Percentiles rank a stretch among this genome's conserved stretches.
These are phyloP conservation scores for Bacidia rubella DNA, from an alignment of 495 filamentous ascomycete species.

Conservation along the genomic window DNA sequence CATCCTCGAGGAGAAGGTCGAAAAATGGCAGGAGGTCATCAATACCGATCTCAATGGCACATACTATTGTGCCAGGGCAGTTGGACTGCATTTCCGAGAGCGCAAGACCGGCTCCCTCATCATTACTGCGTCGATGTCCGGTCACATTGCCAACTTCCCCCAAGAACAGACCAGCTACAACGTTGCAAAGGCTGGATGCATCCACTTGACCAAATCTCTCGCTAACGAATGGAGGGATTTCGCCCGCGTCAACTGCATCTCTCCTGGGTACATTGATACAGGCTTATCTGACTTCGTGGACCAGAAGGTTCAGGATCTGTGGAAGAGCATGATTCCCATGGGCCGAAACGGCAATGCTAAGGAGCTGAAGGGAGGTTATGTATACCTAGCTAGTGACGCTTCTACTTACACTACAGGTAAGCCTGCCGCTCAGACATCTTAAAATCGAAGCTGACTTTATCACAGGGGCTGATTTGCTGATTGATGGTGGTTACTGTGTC, in stretches of 20 bases:
- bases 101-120: constrained; percentile 46
- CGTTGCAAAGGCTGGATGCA: constrained; percentile 53
- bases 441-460: background rate
- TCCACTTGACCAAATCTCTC: constrained; percentile 44
- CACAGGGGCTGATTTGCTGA: constrained; percentile 52
- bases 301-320: constrained; percentile 54
- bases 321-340: constrained; percentile 68
- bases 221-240: constrained; percentile 72
- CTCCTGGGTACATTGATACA: constrained; percentile 69
- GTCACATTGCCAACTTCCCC: constrained; percentile 65
- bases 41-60: constrained; percentile 50
- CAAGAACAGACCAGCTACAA: constrained; percentile 76
- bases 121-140: constrained; percentile 54
- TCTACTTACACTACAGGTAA: constrained; percentile 60
- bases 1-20: constrained; percentile 47
- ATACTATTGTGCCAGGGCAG: constrained; percentile 56
- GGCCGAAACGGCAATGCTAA: constrained; percentile 60
- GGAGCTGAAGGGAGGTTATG: constrained; percentile 75
- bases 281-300: constrained; percentile 65
- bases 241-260: constrained; percentile 60
- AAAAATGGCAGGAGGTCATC: constrained; percentile 56
- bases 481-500: constrained; percentile 46
- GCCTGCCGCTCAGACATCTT: background rate
- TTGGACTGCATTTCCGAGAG: constrained; percentile 50
- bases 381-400: constrained; percentile 63